Percentiles rank a stretch among this genome's conserved stretches.
phyloP scores from a whole-genome alignment of 208 protist species.

The Angomonas ambiguus region DNA sequence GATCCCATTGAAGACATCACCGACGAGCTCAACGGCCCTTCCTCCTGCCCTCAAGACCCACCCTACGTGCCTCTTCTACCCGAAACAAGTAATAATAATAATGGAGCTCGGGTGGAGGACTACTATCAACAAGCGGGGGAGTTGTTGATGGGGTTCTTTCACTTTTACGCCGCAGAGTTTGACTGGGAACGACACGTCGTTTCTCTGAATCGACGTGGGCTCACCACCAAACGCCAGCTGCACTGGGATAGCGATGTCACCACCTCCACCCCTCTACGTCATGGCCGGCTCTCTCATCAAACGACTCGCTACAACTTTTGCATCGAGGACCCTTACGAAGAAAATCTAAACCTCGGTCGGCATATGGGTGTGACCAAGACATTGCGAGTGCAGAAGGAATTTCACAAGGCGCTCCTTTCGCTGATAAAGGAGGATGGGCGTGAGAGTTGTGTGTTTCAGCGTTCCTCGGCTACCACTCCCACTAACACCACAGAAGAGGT shows the following conservation, averaged over 20 bases:
- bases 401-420: slow-evolving; percentile 70
- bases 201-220: slow-evolving; percentile 69
- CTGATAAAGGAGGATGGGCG: slow-evolving; percentile 66
- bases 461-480: slow-evolving; percentile 15
- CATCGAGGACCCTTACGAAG: slow-evolving; percentile 90
- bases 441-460: slow-evolving; percentile 68
- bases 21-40: slow-evolving; percentile 37
- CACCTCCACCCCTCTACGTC: neutral
- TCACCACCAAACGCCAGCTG: slow-evolving; percentile 75
- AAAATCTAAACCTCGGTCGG: slow-evolving; percentile 79
- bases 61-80: slow-evolving; percentile 61
- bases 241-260: slow-evolving; percentile 78
- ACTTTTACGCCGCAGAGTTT: slow-evolving; percentile 88
- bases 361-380: slow-evolving; percentile 86
- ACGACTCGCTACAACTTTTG: slow-evolving; percentile 76
- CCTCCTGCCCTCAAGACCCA: slow-evolving; percentile 28
- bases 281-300: slow-evolving; percentile 17
- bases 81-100: slow-evolving; percentile 18
- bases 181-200: slow-evolving; percentile 85
- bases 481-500: neutral
- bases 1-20: slow-evolving; percentile 68
- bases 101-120: slow-evolving; percentile 18
- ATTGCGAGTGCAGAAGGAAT: slow-evolving; percentile 75
- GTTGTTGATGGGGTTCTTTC: slow-evolving; percentile 86
- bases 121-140: slow-evolving; percentile 55